These are phyloP conservation scores for Schizophyllum amplum DNA, from an alignment of 1,284 basidiomycete genomes.

Conservation along the genomic window DNA sequence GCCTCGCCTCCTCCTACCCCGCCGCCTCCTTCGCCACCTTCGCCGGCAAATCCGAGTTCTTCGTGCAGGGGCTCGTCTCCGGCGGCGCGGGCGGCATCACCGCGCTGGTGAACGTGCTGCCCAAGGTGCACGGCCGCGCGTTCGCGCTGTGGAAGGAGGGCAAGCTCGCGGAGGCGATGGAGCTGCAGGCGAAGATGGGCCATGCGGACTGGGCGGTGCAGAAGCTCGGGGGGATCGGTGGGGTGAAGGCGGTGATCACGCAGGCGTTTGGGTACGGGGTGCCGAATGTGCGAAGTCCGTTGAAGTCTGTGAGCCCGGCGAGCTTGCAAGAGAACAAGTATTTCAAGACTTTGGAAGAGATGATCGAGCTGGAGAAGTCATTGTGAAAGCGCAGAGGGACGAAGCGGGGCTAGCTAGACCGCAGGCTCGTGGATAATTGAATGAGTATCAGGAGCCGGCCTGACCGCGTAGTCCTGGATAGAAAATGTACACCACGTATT, in stretches of 20 bases:
- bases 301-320: conserved; percentile 31
- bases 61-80: conserved; percentile 60
- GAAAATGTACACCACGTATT: neutral
- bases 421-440: too few relatives aligned
- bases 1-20: conserved; percentile 53
- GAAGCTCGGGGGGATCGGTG: conserved; percentile 64
- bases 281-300: conserved; percentile 48
- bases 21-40: conserved; percentile 51
- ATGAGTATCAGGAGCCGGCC: neutral
- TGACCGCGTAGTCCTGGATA: neutral
- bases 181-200: conserved; percentile 61
- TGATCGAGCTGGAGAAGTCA: conserved; percentile 57
- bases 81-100: conserved; percentile 67
- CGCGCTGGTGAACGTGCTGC: conserved; percentile 71
- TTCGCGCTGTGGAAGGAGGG: conserved; percentile 53
- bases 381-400: conserved; percentile 24
- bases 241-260: conserved; percentile 62
- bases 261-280: conserved; percentile 66
- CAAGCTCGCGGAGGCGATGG: conserved; percentile 56
- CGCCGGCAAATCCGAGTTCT: conserved; percentile 58
- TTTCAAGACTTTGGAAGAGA: conserved; percentile 35
- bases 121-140: conserved; percentile 62
- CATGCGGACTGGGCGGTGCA: conserved; percentile 69
- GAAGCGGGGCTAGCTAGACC: too few relatives aligned
- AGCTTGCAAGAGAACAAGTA: conserved; percentile 25